phyloP scores from a whole-genome alignment of 129 eudicot genomes.

The Escallonia herrerae region DNA sequence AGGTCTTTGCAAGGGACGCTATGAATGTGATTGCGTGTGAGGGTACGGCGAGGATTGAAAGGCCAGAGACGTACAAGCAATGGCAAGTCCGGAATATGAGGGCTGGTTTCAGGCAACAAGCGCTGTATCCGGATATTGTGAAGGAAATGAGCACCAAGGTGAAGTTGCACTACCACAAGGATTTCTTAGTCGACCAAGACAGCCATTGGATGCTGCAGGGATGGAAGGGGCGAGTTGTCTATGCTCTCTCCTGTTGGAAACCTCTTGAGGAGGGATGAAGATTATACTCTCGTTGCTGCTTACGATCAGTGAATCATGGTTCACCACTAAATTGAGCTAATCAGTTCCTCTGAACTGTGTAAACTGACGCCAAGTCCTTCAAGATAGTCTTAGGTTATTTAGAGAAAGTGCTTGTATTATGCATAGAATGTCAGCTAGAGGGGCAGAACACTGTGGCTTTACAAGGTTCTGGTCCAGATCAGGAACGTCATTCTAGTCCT shows the following conservation, averaged over 20 bases:
- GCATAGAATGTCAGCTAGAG: too few species aligned
- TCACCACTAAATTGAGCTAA: too few species aligned
- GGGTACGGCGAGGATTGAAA: conserved; percentile 38
- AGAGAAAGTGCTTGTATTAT: too few species aligned
- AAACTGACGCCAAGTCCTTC: too few species aligned
- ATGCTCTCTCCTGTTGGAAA: conserved; percentile 25
- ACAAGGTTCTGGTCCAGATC: too few species aligned
- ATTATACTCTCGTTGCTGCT: too few species aligned
- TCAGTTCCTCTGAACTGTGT: too few species aligned
- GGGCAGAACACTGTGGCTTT: too few species aligned
- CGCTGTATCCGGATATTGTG: conserved; percentile 21
- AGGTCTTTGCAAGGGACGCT: conserved; percentile 27
- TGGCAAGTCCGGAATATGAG: conserved; percentile 34
- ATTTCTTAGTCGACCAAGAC: conserved; percentile 37
- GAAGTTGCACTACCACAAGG: conserved; percentile 22
- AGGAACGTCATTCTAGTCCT: too few species aligned
- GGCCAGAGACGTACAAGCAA: conserved; percentile 49
- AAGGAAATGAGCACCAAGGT: conserved; percentile 26
- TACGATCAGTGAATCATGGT: too few species aligned
- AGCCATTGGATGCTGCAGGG: conserved; percentile 42
- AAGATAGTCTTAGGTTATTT: too few species aligned
- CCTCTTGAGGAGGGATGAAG: neutral
- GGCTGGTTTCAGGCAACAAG: conserved; percentile 31
- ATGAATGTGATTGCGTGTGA: conserved; percentile 45
- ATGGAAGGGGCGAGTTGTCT: conserved; percentile 52